Evolutionary conservation across 208 protist genomes (phyloP).

Genomic region (Trypanosoma mega): DNA sequence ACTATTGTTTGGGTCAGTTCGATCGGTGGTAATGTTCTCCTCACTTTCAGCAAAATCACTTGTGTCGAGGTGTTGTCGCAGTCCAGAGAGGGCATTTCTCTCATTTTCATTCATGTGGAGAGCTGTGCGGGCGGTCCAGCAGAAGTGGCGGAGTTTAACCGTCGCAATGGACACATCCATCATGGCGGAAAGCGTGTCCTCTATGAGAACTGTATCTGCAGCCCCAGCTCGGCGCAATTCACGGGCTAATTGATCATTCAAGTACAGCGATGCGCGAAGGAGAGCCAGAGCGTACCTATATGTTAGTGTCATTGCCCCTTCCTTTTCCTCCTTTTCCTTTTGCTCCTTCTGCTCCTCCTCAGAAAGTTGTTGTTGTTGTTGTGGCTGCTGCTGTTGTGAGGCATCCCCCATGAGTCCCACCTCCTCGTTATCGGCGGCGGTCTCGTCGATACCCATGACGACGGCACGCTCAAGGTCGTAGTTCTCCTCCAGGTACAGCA

Average conservation of each 20-base stretch:
- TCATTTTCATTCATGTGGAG: slow-evolving; percentile 36
- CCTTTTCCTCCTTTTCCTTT: background rate
- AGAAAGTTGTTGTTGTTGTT: too few species aligned
- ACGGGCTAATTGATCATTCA: slow-evolving; percentile 59
- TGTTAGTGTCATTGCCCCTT: slow-evolving; percentile 37
- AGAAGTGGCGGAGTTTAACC: slow-evolving; percentile 81
- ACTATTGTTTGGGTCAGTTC: too few species aligned
- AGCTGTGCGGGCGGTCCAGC: slow-evolving; percentile 23
- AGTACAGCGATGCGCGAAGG: slow-evolving; percentile 68
- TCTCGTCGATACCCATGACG: slow-evolving; percentile 37
- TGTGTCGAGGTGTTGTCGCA: slow-evolving; percentile 29
- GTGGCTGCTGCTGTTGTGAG: background rate
- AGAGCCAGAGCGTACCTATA: slow-evolving; percentile 65
- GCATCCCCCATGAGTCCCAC: background rate
- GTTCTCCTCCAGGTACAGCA: slow-evolving; percentile 85
- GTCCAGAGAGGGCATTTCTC: slow-evolving; percentile 27
- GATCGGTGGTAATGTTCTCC: too few species aligned
- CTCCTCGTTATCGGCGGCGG: slow-evolving; percentile 17
- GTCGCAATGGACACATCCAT: slow-evolving; percentile 82
- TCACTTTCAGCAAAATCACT: background rate
- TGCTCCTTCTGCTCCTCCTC: too few species aligned
- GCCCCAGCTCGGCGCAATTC: slow-evolving; percentile 59
- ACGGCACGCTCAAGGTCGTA: slow-evolving; percentile 69
- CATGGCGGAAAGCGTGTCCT: slow-evolving; percentile 86
- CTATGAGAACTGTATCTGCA: slow-evolving; percentile 81